Evolutionary conservation across 192 early-diverging fungal species (phyloP), one percentile per base, ranked within the genome.

Genomic region (Linnemannia exigua): DNA sequence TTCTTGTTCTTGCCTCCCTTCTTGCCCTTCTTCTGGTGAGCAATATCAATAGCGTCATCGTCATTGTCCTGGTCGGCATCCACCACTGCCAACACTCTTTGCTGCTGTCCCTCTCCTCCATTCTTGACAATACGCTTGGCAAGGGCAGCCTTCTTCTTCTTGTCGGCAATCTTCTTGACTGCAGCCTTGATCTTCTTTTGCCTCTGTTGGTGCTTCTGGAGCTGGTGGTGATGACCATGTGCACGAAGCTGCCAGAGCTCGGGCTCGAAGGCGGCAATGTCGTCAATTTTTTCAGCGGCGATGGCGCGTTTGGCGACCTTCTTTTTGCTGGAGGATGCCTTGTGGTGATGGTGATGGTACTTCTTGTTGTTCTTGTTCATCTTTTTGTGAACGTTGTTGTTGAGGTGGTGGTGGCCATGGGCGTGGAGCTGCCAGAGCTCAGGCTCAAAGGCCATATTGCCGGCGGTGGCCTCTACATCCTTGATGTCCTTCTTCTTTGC

Each of bases 161-260:
- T 69, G 19, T 61, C 31, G 16, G 61, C 37, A n/a, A 71, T 41
- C 22, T 76, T 76, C 61, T 76, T 76, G 41, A 28, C 61, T 1
- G 74, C n/a, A 19, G 54, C 9, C 38, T 11, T 17, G 74, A 63
- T 20, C 38, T 63, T 63, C 31, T 54, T 17, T 72, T 69, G 70
- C 44, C 28, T 36, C 41, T 84, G 61, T 35, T 74, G 25, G 38
- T 78, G 72, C 51, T 70, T 38, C 37, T 74, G 25, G 12, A 78
- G 7, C 28, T 44, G 48, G 35, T 78, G 67, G 38, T 84, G 37
- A 20, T 84, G 81, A 11, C 81, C 81, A 22, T 84, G 76, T 1
- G 81, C 71, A 14, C 72, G 81, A 14, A 84, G 81, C 22, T 84
- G 81, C 81, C 81, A 84, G 25, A 84, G 51, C 33, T 84, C 81